Conservation (phyloP, 2,329 filamentous ascomycete genomes). For the Pseudocercospora cruenta region DNA sequence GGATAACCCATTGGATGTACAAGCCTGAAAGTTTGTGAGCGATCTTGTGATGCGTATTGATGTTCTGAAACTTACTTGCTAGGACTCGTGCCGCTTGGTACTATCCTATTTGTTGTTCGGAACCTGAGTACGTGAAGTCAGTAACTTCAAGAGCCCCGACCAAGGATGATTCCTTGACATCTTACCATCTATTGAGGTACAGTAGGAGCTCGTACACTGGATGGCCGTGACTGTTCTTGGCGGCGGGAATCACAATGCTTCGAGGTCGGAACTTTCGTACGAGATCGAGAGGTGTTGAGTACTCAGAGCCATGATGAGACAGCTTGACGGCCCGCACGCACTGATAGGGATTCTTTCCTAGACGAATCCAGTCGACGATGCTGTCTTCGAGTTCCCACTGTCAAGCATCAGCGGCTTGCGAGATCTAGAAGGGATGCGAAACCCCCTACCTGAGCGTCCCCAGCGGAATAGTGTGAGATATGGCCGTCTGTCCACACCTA, state of each 20-base stretch:
- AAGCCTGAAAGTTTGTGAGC: not conserved
- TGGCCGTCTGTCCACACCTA: constrained; percentile 11
- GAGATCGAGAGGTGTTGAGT: not conserved
- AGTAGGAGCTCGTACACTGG: not conserved
- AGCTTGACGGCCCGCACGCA: not conserved
- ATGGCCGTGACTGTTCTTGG: not conserved
- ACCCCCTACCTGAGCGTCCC: constrained; percentile 5
- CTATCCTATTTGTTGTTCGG: not conserved
- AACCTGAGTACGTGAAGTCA: too few relatives aligned
- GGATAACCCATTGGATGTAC: not conserved
- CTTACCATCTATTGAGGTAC: not conserved
- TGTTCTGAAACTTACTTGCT: not conserved
- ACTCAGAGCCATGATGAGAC: not conserved
- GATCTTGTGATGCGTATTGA: not conserved
- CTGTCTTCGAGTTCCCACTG: not conserved
- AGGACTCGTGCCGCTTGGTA: not conserved
- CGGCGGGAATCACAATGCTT: not conserved
- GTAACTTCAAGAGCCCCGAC: too few relatives aligned
- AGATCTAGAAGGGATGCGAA: too few relatives aligned
- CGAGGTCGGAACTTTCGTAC: not conserved
- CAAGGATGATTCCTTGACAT: not conserved
- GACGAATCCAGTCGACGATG: not conserved
- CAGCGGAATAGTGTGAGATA: constrained; percentile 11
- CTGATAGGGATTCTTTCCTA: not conserved
- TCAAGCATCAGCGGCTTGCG: too few relatives aligned